Evolutionary conservation across 495 filamentous ascomycete species (phyloP), one percentile per base, ranked within the genome.

Genomic region (Letharia columbiana): DNA sequence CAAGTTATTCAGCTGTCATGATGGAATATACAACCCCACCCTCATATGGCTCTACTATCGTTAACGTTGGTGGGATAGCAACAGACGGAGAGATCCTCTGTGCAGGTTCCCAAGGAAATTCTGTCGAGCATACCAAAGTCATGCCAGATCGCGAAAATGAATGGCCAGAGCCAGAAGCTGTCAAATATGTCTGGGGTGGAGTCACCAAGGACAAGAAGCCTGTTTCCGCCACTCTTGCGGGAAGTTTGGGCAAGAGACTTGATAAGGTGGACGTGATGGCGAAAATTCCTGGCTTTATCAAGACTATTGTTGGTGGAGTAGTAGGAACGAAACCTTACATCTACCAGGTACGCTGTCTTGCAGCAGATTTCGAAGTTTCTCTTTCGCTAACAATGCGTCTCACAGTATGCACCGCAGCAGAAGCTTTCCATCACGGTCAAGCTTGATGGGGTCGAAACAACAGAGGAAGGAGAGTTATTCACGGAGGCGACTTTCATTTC

Each of bases 21-120:
- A 98, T 98, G 94, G 89, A 98, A 75, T 98, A 82, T 76, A 96
- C 87, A 33, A 98, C 94, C 2, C 94, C 94, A n/a, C 86, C 89
- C 11, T 96, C 92, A 8, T 98, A 98, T 70, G 94, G 91, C 41
- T 86, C 87, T 39, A 95, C 91, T n/a, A 79, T 81, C 35, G 92
- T 98, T 58, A 91, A 83, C 66, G 90, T 97, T 37, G 89, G 91
- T 61, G 90, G 86, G 62, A 82, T 98, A 59, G 84, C 84, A 60
- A 91, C 86, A 68, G 90, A 96, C 63, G 89, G 83, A 13, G 85
- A 91, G 75, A 85, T 98, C 57, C 75, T 98, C 61, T 84, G 81
- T 42, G 93, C 87, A 37, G 89, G 90, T 28, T 75, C 81, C 37
- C 78, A 71, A 42, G 64, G 64, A 20, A 87, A 86, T 74, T 74